These are phyloP conservation scores for Aethionema arabicum DNA, from an alignment of 345 rosid species.

Conservation along the genomic window DNA sequence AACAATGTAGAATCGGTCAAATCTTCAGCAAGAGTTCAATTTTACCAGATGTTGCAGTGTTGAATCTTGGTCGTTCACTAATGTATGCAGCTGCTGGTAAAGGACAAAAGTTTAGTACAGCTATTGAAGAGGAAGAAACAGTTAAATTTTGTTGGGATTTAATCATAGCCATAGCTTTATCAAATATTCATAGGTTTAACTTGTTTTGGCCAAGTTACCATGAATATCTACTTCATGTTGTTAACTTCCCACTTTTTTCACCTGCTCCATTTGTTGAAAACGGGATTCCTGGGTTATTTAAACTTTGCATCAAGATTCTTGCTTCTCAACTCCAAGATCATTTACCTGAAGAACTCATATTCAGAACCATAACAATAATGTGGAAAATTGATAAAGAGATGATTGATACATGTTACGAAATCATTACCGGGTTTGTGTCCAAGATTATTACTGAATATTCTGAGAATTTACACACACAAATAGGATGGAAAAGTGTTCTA, in stretches of 20 bases:
- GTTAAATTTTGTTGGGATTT: constrained; percentile 86
- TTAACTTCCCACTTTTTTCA: constrained; percentile 78
- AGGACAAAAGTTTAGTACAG: constrained; percentile 92
- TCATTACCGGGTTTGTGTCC: constrained; percentile 59
- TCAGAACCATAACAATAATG: constrained; percentile 79
- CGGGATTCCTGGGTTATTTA: constrained; percentile 61
- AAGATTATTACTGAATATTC: constrained; percentile 60
- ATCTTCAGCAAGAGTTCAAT: constrained; percentile 61
- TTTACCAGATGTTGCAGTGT: constrained; percentile 54
- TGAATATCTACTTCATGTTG: constrained; percentile 58
- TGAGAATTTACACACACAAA: constrained; percentile 55
- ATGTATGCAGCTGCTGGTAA: constrained; percentile 92
- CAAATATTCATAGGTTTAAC: constrained; percentile 58
- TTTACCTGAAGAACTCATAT: constrained; percentile 62
- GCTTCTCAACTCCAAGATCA: constrained; percentile 48
- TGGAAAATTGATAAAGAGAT: constrained; percentile 88
- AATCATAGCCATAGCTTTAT: constrained; percentile 44
- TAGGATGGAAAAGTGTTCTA: constrained; percentile 83
- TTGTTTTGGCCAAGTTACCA: constrained; percentile 70
- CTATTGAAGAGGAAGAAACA: constrained; percentile 86
- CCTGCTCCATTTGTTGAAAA: constrained; percentile 80
- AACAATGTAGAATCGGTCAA: constrained; percentile 72
- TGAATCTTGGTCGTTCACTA: constrained; percentile 69
- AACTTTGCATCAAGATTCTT: constrained; percentile 60
- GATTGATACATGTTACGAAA: constrained; percentile 62